Conservation (phyloP, 345 rosid genomes). For the Carallia pectinifolia region DNA sequence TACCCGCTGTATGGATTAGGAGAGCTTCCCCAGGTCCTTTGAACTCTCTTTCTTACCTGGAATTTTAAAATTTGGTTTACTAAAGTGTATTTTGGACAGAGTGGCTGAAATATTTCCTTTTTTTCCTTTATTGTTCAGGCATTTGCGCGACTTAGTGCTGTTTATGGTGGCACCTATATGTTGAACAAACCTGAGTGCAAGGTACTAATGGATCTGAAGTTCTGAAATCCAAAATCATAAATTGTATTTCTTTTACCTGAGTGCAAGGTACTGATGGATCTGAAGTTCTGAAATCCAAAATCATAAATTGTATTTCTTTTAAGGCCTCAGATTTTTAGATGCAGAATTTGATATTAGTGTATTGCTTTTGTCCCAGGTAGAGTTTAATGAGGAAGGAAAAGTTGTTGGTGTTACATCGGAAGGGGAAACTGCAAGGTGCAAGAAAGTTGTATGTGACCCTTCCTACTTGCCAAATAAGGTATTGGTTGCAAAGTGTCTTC, state of each 20-base stretch:
- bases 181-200: too few species aligned
- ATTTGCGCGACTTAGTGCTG: constrained; percentile 55
- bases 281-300: too few species aligned
- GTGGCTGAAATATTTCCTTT: constrained; percentile 5
- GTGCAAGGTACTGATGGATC: too few species aligned
- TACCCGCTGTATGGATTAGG: constrained; percentile 95
- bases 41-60: background rate
- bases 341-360: constrained; percentile 14
- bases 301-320: background rate
- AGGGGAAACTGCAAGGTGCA: constrained; percentile 94
- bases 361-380: constrained; percentile 53
- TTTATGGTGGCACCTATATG: too few species aligned
- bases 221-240: too few species aligned
- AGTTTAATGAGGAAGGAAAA: constrained; percentile 81
- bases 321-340: background rate
- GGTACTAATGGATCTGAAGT: too few species aligned
- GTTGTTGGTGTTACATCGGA: constrained; percentile 29
- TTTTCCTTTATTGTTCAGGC: constrained; percentile 47
- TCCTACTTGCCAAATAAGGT: constrained; percentile 89
- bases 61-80: background rate
- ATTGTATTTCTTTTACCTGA: too few species aligned
- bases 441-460: constrained; percentile 97
- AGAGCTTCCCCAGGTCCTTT: constrained; percentile 90
- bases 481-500: constrained; percentile 3
- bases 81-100: background rate